Conservation (phyloP, 768 basidiomycete species). For the Calvatia gigantea region DNA sequence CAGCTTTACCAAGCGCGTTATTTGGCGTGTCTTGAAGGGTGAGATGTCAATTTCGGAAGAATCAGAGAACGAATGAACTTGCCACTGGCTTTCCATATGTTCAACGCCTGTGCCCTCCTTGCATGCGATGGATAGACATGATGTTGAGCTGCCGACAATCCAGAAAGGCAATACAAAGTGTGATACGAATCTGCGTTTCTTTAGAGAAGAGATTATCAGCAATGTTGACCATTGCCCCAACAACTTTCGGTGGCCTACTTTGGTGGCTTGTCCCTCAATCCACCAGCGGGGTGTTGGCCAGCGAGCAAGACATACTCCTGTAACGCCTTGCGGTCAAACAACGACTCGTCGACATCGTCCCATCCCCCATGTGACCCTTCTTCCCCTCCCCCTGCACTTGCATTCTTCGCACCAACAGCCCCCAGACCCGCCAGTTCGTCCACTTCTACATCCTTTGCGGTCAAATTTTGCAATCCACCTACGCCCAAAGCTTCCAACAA, state of each 20-base stretch:
- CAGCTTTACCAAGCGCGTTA: conserved; percentile 19
- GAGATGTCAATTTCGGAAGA: neutral
- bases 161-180: conserved; percentile 88
- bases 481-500: conserved; percentile 63
- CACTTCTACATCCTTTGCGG: conserved; percentile 27
- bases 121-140: conserved; percentile 47
- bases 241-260: conserved; percentile 50
- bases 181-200: conserved; percentile 95
- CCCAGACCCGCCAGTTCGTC: conserved; percentile 11
- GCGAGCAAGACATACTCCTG: conserved; percentile 87
- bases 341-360: conserved; percentile 61
- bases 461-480: conserved; percentile 29
- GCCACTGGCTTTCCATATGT: conserved; percentile 20
- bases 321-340: conserved; percentile 61
- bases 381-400: conserved; percentile 6
- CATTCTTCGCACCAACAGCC: conserved; percentile 13
- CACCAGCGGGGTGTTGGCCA: conserved; percentile 83
- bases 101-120: conserved; percentile 18
- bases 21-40: conserved; percentile 12
- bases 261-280: conserved; percentile 92
- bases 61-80: neutral
- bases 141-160: conserved; percentile 88
- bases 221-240: neutral
- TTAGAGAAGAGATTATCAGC: neutral
- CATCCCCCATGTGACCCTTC: conserved; percentile 33